Percentiles rank a stretch among this genome's conserved stretches.
Evolutionary conservation across 139 green algal species (phyloP).

Genomic region (Tetraselmis chui): DNA sequence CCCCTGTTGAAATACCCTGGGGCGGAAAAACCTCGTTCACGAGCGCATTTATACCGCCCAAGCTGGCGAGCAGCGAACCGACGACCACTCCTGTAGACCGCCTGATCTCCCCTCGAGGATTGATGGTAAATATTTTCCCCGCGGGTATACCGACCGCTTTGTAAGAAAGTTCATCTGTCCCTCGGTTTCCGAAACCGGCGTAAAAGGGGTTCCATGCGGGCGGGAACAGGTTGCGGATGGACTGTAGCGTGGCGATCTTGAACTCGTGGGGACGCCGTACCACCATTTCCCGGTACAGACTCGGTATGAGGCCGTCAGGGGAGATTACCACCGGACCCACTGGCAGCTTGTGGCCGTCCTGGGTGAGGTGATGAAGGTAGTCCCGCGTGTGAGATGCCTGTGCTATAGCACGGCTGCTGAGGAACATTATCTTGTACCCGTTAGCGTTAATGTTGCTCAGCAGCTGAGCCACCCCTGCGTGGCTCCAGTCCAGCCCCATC

Average conservation of each 20-base stretch:
- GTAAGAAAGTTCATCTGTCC: conserved; percentile 90
- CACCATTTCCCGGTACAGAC: conserved; percentile 85
- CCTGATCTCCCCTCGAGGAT: conserved; percentile 48
- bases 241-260: conserved; percentile 75
- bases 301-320: conserved; percentile 84
- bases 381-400: conserved; percentile 85
- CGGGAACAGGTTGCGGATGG: conserved; percentile 84
- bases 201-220: conserved; percentile 78
- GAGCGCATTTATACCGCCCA: conserved; percentile 48
- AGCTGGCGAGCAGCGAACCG: background rate
- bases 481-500: conserved; percentile 84
- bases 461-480: conserved; percentile 74
- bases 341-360: conserved; percentile 52
- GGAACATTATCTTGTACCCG: conserved; percentile 80
- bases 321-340: conserved; percentile 89
- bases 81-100: background rate
- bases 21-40: conserved; percentile 69
- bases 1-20: background rate
- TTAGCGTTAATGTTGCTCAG: conserved; percentile 67
- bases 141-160: conserved; percentile 67
- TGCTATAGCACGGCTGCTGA: conserved; percentile 66
- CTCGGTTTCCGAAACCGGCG: conserved; percentile 88
- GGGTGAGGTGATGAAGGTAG: conserved; percentile 79
- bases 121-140: conserved; percentile 89
- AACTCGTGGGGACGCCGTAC: conserved; percentile 87